Base-by-base conservation (phyloP, 129 eudicot species). In the Saposhnikovia divaricata region DNA sequence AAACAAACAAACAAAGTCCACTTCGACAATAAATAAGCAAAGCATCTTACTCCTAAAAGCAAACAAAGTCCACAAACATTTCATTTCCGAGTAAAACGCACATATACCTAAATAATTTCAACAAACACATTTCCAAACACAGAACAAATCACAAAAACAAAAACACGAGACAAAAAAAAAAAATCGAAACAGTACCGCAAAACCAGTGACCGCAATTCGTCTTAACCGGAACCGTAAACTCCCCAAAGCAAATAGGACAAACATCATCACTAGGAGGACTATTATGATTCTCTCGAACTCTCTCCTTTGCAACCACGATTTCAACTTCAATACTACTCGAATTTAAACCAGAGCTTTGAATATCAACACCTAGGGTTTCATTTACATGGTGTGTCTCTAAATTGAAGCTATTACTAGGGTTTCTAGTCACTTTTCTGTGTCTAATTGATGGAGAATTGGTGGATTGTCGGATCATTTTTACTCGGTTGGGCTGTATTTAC, bases 151-250 rank as follows among this genome's bases (percentile, higher is more conserved):
- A 48, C 27, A 28, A 50, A 23, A 76, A 23, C 55, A 50, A 12
- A 7, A 46, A 14, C 0, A 0, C 50, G 15, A 16, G n/a, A n/a
- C n/a, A n/a, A n/a, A n/a, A n/a, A n/a, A n/a, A n/a, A n/a, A n/a
- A n/a, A n/a, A n/a, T n/a, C n/a, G n/a, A 72, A 19, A 40, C 50
- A 38, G 42, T 80, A 61, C 87, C 87, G 28, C 87, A 84, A 73
- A 84, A 84, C 87, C 84, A 84, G 82, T 84, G 87, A 14, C 87
- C 84, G 21, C 87, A 84, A 50, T 81, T 77, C 0, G 84, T 77
- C 73, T 68, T 84, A 70, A 83, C 81, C 3, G 87, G 83, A 7
- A 84, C 31, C 53, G 82, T 69, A 81, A 84, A 84, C 6, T 70
- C 55, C 21, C 57, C 87, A 37, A 84, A 81, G 72, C 87, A 84